Conservation (phyloP, 805 yeast genomes). For the Ogataea angusta region DNA sequence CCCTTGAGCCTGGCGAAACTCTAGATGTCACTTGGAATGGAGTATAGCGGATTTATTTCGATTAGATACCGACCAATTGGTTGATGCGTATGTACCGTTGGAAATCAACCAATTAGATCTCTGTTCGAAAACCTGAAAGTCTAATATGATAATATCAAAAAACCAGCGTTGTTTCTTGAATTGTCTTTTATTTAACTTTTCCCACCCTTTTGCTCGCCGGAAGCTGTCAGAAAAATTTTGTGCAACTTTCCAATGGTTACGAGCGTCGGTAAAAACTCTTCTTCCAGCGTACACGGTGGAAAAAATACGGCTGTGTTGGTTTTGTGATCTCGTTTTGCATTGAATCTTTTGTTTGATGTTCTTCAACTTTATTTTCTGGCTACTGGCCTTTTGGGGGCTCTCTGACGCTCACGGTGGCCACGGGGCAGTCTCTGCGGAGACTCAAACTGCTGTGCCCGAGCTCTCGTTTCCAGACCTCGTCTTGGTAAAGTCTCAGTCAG, state of each 20-base stretch:
- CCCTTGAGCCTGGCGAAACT: constrained; percentile 26
- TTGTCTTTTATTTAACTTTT: constrained; percentile 7
- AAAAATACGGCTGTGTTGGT: constrained; percentile 1
- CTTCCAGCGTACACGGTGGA: not conserved
- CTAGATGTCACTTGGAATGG: constrained; percentile 19
- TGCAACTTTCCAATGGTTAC: constrained; percentile 5
- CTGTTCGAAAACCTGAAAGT: constrained; percentile 2
- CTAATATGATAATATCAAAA: constrained; percentile 5
- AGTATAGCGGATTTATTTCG: constrained; percentile 1
- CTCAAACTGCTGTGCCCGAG: not conserved
- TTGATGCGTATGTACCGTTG: constrained; percentile 1
- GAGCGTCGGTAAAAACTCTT: not conserved
- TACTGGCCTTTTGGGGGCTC: not conserved
- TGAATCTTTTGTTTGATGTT: constrained; percentile 4
- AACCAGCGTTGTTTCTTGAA: not conserved
- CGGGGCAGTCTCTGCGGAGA: not conserved
- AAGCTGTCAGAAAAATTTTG: constrained; percentile 11
- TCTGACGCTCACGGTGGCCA: constrained; percentile 8
- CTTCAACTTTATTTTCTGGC: constrained; percentile 2
- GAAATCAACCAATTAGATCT: constrained; percentile 11
- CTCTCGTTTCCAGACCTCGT: constrained; percentile 29
- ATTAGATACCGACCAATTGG: constrained; percentile 6
- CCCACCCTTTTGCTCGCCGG: constrained; percentile 12
- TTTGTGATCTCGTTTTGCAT: not conserved
- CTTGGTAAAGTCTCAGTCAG: constrained; percentile 19